Conservation (phyloP, 257 asterid species). For the Scutellaria baicalensis region DNA sequence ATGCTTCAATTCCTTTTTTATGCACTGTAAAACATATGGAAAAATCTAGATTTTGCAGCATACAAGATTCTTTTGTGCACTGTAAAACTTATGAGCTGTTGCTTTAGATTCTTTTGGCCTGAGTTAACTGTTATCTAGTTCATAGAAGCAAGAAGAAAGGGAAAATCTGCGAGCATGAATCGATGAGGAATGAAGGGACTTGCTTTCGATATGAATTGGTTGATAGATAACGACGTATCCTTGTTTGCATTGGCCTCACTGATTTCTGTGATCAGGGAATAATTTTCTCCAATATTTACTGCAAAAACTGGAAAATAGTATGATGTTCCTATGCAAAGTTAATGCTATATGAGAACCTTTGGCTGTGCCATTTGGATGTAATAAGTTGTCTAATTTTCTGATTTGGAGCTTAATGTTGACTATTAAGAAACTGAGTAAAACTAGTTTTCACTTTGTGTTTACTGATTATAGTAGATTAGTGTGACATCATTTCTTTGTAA, state of each 20-base stretch:
- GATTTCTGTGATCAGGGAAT: not conserved
- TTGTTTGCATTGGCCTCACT: not conserved
- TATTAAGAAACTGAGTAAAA: not conserved
- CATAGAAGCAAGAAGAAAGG: not conserved
- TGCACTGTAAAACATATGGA: not conserved
- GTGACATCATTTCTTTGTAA: slow-evolving; percentile 13
- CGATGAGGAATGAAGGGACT: not conserved
- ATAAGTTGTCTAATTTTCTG: not conserved
- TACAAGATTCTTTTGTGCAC: not conserved
- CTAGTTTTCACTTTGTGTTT: not conserved
- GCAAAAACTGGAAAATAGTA: not conserved
- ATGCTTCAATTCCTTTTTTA: slow-evolving; percentile 5
- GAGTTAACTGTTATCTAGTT: not conserved
- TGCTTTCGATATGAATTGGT: not conserved
- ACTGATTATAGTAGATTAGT: not conserved
- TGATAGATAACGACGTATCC: not conserved
- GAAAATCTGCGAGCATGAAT: not conserved
- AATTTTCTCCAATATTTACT: not conserved
- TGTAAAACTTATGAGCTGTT: not conserved
- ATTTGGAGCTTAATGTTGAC: not conserved
- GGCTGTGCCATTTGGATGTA: not conserved
- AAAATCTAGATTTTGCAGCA: not conserved
- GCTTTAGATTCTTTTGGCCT: not conserved
- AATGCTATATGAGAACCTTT: not conserved
- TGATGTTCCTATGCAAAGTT: not conserved